Base-by-base conservation (phyloP, 139 green algal genomes). In the Coelastrella sp. region DNA sequence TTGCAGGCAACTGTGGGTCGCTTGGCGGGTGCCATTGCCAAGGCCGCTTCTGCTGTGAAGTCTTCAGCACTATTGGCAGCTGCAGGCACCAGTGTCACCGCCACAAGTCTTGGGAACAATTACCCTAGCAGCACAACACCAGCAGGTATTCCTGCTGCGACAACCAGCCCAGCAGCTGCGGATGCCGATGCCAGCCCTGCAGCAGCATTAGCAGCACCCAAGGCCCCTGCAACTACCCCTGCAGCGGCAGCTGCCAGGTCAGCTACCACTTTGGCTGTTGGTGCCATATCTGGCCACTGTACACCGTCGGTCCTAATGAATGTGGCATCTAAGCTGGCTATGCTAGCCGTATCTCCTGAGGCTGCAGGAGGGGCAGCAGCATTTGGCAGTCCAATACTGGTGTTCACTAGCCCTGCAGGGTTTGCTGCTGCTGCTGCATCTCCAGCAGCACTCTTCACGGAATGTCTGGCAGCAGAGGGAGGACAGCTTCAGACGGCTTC, bases 21-120 rank as follows among this genome's bases (percentile, higher is more conserved):
- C 17, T 68, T 88, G 68, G 84, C 84, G 4, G 66, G 35, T 24
- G 84, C 68, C 68, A 88, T 88, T 58, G 84, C 68, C 49, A 88
- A 88, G 56, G 84, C 66, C 9, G 84, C 84, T 7, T 81, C 84
- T 25, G 68, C 84, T n/a, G 11, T 88, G 4, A 81, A 88, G 84
- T 58, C 84, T 14, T 25, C 84, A 57, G 10, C 63, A 9, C n/a
- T 11, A 66, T n/a, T 17, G 27, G 25, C 17, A 9, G 22, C 76
- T 22, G 76, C 76, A 20, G 11, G 76, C 24, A 59, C n/a, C 12
- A 63, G 76, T 60, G 76, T 11, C 27, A 83, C 76, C 14, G 11
- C 76, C n/a, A 24, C 76, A 7, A 49, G 35, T 49, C 1, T 49
- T 49, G 35, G 35, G 35, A 49, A 49, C 35, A 5, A 49, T 3